Base-by-base conservation (phyloP, 169 alveolate species). In the Eimeria necatrix region DNA sequence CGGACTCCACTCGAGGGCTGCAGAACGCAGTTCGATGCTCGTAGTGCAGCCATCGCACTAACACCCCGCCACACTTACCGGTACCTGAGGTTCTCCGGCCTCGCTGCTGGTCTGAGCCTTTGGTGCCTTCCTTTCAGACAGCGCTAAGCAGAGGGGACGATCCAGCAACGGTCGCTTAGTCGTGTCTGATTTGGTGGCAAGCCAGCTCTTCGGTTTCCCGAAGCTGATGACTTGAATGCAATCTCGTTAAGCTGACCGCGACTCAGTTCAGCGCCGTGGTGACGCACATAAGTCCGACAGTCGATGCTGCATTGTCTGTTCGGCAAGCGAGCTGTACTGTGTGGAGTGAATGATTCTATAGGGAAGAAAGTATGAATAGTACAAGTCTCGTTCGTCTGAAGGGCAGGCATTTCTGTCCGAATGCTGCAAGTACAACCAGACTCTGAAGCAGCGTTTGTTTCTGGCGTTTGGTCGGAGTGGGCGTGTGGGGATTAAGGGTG, bases 401-500 rank as follows among this genome's bases (percentile, higher is more conserved):
- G 78, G 32, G 32, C 78, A 8, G 78, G 12, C 32, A n/a, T 7
- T 10, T n/a, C 78, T 18, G 78, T 68, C 78, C 78, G 32, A 12
- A 68, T 68, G 78, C 78, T 68, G 78, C 78, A 0, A 68, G 78
- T 24, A n/a, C 78, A 68, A 68, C 78, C 78, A 68, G 78, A 68
- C 78, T 68, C 78, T 68, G 78, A 68, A 68, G 41, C 46, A 68
- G 2, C 78, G 32, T 8, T 68, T 18, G 12, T 56, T 56, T 18
- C 68, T 10, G 22, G 68, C 12, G 68, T 18, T 18, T 56, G 68
- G 22, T 1, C 0, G 12, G 68, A 56, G 68, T 56, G 20, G 4
- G 20, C 22, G 68, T 10, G 68, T 56, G 4, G 68, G 68, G 68
- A 0, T 32, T 32, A 32, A 32, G 2, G 41, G 2, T 32, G 0